phyloP scores from a whole-genome alignment of 2,329 filamentous ascomycete genomes.

The Calonectria leucothoes region DNA sequence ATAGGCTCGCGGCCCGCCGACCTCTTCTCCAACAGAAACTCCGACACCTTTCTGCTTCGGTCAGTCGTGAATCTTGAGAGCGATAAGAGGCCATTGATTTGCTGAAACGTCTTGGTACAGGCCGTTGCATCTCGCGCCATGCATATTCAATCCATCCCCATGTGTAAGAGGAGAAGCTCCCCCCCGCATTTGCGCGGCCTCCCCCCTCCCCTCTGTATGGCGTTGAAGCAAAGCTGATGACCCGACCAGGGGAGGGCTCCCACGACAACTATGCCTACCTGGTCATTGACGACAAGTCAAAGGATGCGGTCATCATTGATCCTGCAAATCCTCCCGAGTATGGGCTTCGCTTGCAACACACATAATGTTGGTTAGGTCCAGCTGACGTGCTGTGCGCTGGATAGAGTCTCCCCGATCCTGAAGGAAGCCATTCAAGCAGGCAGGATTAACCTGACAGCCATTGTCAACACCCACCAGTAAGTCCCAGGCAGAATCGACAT shows the following conservation, averaged over 20 bases:
- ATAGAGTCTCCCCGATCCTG: constrained; percentile 71
- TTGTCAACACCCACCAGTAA: constrained; percentile 98
- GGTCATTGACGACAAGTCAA: constrained; percentile 81
- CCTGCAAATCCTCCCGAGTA: constrained; percentile 84
- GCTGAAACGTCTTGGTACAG: constrained; percentile 20
- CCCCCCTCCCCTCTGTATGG: too few relatives aligned
- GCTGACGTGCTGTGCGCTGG: constrained; percentile 12
- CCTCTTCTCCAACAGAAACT: constrained; percentile 48
- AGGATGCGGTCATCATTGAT: constrained; percentile 83
- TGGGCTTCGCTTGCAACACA: constrained; percentile 40
- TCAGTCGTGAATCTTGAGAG: constrained; percentile 24
- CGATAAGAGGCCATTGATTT: constrained; percentile 3
- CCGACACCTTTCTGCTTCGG: constrained; percentile 34
- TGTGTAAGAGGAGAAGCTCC: constrained; percentile 72
- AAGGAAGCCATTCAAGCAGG: constrained; percentile 78
- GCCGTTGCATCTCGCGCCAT: constrained; percentile 58
- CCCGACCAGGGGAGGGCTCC: constrained; percentile 75
- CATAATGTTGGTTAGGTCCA: background rate
- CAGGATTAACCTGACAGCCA: constrained; percentile 84
- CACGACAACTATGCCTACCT: constrained; percentile 90
- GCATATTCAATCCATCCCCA: constrained; percentile 90
- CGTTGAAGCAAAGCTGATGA: constrained; percentile 18
- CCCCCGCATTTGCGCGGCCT: background rate
- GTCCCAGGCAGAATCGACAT: constrained; percentile 45
- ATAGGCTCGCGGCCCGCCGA: constrained; percentile 52